Conservation (phyloP, 441 rosid species). For the Jatropha multifida region DNA sequence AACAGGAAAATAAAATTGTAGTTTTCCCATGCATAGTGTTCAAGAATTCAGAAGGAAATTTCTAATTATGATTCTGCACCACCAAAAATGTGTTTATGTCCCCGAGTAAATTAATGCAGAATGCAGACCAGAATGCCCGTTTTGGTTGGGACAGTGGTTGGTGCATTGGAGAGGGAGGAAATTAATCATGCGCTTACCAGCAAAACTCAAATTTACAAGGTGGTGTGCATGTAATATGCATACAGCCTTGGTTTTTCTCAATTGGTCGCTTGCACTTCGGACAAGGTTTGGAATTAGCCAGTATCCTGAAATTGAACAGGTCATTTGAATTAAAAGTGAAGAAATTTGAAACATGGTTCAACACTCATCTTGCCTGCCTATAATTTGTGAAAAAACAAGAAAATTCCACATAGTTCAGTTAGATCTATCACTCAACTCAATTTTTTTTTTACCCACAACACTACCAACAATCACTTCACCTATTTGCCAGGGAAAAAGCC, state of each 20-base stretch:
- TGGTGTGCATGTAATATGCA: constrained; percentile 98
- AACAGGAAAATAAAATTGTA: not conserved
- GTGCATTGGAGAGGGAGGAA: not conserved
- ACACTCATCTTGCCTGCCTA: constrained; percentile 5
- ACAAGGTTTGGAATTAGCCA: constrained; percentile 98
- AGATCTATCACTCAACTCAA: not conserved
- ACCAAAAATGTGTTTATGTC: not conserved
- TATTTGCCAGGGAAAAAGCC: not conserved
- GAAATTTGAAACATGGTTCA: not conserved
- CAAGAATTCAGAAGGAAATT: not conserved
- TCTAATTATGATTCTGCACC: not conserved
- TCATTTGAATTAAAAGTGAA: constrained; percentile 1
- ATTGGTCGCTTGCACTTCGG: constrained; percentile 99
- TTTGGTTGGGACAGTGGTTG: not conserved
- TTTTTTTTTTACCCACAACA: not conserved
- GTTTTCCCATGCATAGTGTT: not conserved
- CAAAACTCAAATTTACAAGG: constrained; percentile 99
- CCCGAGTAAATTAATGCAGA: not conserved
- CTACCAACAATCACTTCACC: not conserved
- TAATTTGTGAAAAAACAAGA: not conserved
- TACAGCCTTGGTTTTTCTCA: constrained; percentile 98
- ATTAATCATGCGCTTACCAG: constrained; percentile 51
- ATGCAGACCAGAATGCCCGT: not conserved
- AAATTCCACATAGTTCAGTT: not conserved
- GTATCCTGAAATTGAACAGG: constrained; percentile 56